Conservation (phyloP, 768 basidiomycete genomes). For the Lentinula raphanica region DNA sequence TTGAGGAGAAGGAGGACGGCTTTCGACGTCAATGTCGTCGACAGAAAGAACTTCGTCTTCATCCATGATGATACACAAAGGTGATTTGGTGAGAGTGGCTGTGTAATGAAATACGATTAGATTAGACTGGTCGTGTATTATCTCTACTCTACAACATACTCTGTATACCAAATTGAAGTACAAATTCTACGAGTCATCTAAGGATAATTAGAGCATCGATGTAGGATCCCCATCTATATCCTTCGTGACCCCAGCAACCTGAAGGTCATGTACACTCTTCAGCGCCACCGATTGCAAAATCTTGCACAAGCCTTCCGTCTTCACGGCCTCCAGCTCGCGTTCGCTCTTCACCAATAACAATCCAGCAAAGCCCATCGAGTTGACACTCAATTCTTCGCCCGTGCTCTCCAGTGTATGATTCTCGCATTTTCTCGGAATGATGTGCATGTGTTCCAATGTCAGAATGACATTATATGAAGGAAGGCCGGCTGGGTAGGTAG, state of each 20-base stretch:
- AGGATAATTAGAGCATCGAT: not conserved
- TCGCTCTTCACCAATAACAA: conserved; percentile 85
- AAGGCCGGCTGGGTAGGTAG: conserved; percentile 53
- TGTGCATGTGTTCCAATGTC: conserved; percentile 77
- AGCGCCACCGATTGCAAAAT: conserved; percentile 64
- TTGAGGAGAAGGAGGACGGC: not conserved
- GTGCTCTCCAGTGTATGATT: conserved; percentile 46
- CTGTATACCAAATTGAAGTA: no score
- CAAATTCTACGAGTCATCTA: conserved; percentile 3
- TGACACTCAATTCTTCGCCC: conserved; percentile 63
- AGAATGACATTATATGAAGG: conserved; percentile 83
- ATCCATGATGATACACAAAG: not conserved
- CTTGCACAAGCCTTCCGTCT: conserved; percentile 53
- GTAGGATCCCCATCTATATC: conserved; percentile 23
- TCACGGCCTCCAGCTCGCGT: conserved; percentile 65
- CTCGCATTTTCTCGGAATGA: conserved; percentile 76
- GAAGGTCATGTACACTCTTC: conserved; percentile 62
- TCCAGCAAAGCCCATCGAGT: conserved; percentile 87
- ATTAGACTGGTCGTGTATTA: not conserved
- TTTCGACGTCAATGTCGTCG: conserved; percentile 6
- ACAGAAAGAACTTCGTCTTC: conserved; percentile 8
- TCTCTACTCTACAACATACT: no score
- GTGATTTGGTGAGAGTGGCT: not conserved
- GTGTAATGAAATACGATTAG: not conserved
- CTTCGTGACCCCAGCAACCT: conserved; percentile 44